These are phyloP conservation scores for Trypanosoma vivax DNA, from an alignment of 208 protist genomes.

Conservation along the genomic window DNA sequence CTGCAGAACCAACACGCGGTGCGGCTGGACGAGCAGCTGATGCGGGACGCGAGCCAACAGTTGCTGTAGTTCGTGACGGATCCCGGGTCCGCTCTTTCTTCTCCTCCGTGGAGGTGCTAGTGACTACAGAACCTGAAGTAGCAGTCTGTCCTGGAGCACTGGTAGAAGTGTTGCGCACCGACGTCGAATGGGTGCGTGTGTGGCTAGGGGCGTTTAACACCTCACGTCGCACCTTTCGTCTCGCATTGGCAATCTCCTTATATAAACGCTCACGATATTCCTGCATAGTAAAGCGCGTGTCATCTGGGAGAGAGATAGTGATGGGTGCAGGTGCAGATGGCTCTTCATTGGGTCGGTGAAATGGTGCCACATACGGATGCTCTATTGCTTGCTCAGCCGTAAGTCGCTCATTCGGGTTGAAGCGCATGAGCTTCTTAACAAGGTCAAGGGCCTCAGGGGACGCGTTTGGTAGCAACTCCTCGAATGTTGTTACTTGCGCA, in stretches of 20 bases:
- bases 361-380: conserved; percentile 91
- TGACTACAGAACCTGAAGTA: conserved; percentile 1
- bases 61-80: not conserved
- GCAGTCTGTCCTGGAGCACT: too few relatives aligned
- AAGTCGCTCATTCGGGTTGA: conserved; percentile 94
- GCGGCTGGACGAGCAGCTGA: conserved; percentile 8
- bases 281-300: conserved; percentile 91
- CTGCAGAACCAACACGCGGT: conserved; percentile 3
- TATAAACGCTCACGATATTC: conserved; percentile 93
- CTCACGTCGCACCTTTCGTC: conserved; percentile 22
- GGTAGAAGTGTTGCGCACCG: conserved; percentile 8
- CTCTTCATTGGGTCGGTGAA: conserved; percentile 88
- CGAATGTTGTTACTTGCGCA: conserved; percentile 54
- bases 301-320: conserved; percentile 90
- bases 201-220: not conserved
- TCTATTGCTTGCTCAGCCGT: conserved; percentile 90
- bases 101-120: conserved; percentile 14
- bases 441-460: conserved; percentile 92
- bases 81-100: conserved; percentile 2
- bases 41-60: conserved; percentile 5
- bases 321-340: conserved; percentile 67
- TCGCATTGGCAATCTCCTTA: conserved; percentile 66
- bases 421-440: conserved; percentile 91
- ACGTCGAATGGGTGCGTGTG: not conserved
- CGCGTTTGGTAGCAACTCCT: conserved; percentile 88